Evolutionary conservation across 2,329 filamentous ascomycete genomes (phyloP), one percentile per base, ranked within the genome.

Genomic region (Colletotrichum sp.): DNA sequence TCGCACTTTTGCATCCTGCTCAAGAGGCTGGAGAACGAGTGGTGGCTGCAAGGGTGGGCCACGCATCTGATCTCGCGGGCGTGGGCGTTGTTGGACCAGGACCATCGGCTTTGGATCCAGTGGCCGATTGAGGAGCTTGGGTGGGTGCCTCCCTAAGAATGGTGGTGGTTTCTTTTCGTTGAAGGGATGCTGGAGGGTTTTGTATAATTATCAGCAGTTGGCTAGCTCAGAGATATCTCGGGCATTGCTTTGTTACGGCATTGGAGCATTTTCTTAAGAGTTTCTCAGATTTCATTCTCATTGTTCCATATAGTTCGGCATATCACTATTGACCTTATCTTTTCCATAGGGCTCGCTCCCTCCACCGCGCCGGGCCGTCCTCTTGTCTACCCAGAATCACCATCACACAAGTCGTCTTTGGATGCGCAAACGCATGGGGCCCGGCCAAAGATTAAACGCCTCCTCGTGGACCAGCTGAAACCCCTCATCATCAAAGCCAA

Each of bases 11-110:
- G 82, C 19, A 81, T 84, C 15, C 65, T 82, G 36, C 68, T 85
- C 7, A 79, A 84, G 60, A 83, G 82, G 68, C 63, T 82, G 15
- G 79, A 81, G 67, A 77, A 77, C 36, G 77, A 85, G 69, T 85
- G 84, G 84, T 86, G 84, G 83, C 78, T 85, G 28, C 80, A 84
- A 66, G 84, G 84, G 0, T 84, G 84, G 82, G 80, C 80, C 2
- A 78, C 77, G 22, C 81, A 85, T 74, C 76, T 86, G 11, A 80
- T 86, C 27, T 67, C 77, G 22, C 77, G 80, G 68, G 80, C 83
- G 8, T 85, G 81, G 77, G 75, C 77, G 52, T 59, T 82, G 57
- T 77, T 86, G n/a, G 84, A 85, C 66, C 81, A 82, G 22, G 83
- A 85, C 57, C 82, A 85, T 78, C 77, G 82, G 30, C 72, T 81